Conservation (phyloP, 192 early-diverging fungal genomes). For the Gaertneriomyces sp. region DNA sequence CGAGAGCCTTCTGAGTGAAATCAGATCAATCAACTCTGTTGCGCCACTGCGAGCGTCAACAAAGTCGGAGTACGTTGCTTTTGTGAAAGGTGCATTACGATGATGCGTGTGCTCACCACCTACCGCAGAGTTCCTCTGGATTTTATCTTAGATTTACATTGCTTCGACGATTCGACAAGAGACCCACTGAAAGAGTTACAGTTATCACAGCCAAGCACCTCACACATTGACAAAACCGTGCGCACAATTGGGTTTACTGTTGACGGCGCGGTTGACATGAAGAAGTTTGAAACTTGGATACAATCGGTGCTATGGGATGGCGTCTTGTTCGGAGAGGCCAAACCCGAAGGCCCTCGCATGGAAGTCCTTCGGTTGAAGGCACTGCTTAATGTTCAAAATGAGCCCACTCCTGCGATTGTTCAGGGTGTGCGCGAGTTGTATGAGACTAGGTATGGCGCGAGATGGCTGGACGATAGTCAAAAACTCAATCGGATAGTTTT, state of each 20-base stretch:
- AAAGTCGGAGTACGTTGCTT: slow-evolving; percentile 23
- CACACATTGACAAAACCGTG: slow-evolving; percentile 39
- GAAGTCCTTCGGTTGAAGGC: slow-evolving; percentile 62
- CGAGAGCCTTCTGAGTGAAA: slow-evolving; percentile 14
- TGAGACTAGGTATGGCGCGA: slow-evolving; percentile 55
- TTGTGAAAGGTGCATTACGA: slow-evolving; percentile 15
- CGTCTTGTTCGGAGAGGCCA: slow-evolving; percentile 17
- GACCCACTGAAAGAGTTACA: slow-evolving; percentile 29
- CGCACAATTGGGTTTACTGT: slow-evolving; percentile 57
- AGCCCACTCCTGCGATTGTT: slow-evolving; percentile 35
- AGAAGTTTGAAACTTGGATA: slow-evolving; percentile 70
- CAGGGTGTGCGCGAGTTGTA: slow-evolving; percentile 68
- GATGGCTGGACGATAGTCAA: slow-evolving; percentile 30
- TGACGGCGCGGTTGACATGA: slow-evolving; percentile 44
- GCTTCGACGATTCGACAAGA: slow-evolving; percentile 49
- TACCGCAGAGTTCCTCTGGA: slow-evolving; percentile 49
- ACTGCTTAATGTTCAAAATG: slow-evolving; percentile 41
- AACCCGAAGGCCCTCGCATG: slow-evolving; percentile 1
- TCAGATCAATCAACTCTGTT: slow-evolving; percentile 45
- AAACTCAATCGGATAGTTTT: slow-evolving; percentile 43
- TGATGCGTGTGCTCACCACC: slow-evolving; percentile 7
- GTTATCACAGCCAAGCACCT: slow-evolving; percentile 22
- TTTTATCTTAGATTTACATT: slow-evolving; percentile 58
- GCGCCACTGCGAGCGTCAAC: slow-evolving; percentile 44
- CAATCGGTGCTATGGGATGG: slow-evolving; percentile 69